A percentile compares a stretch with the other conserved stretches of the same genome.
These are phyloP conservation scores for Podila horticola DNA, from an alignment of 192 early-diverging fungal species.

Conservation along the genomic window DNA sequence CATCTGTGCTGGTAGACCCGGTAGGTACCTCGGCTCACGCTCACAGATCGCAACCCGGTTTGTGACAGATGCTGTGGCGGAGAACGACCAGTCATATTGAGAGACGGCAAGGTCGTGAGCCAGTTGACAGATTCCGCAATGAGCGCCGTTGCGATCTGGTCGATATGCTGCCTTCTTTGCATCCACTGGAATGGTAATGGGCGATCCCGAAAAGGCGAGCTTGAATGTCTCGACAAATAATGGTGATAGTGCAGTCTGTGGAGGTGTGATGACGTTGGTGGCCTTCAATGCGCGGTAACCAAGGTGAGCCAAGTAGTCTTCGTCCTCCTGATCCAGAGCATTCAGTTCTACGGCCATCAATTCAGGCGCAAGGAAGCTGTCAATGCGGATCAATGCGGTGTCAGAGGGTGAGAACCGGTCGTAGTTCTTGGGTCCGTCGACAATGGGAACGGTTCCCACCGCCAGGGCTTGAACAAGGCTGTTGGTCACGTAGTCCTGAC, in stretches of 20 bases:
- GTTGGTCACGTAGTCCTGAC: slow-evolving; percentile 25
- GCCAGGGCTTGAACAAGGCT: slow-evolving; percentile 15
- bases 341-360: slow-evolving; percentile 19
- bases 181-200: background rate
- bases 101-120: slow-evolving; percentile 11
- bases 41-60: slow-evolving; percentile 1
- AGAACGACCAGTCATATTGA: slow-evolving; percentile 9
- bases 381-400: slow-evolving; percentile 13
- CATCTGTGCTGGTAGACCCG: slow-evolving; percentile 20
- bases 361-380: slow-evolving; percentile 17
- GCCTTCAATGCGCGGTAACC: background rate
- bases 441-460: slow-evolving; percentile 24
- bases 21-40: slow-evolving; percentile 10
- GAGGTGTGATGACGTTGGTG: background rate
- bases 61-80: background rate
- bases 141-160: slow-evolving; percentile 8
- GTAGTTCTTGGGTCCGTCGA: slow-evolving; percentile 37
- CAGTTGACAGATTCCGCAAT: slow-evolving; percentile 25
- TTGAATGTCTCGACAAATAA: background rate
- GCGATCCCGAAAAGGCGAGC: background rate
- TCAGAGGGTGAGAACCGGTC: slow-evolving; percentile 15
- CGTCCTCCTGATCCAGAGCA: slow-evolving; percentile 11
- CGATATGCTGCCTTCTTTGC: background rate
- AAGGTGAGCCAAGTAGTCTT: slow-evolving; percentile 10
- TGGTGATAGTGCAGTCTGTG: background rate